Evolutionary conservation across 441 rosid genomes (phyloP).

Genomic region (Adansonia madagascariensis): DNA sequence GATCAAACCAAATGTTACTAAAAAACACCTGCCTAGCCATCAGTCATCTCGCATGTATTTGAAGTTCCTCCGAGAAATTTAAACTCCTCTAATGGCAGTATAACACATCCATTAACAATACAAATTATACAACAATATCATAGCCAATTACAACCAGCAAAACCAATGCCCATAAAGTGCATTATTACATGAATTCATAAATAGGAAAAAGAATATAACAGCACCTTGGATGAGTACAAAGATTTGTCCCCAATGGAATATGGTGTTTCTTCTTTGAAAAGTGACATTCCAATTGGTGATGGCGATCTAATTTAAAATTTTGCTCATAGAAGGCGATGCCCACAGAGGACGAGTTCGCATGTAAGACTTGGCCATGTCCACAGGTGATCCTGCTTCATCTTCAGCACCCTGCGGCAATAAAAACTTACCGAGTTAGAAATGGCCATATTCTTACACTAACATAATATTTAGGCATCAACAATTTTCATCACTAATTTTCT

Average conservation of each 20-base stretch:
- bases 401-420: constrained; percentile 47
- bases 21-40: neutral
- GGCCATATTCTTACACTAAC: neutral
- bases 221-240: constrained; percentile 59
- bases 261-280: constrained; percentile 54
- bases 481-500: neutral
- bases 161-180: neutral
- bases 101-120: neutral
- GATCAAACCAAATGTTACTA: neutral
- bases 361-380: constrained; percentile 78
- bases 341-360: constrained; percentile 74
- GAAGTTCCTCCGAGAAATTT: neutral
- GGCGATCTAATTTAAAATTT: constrained; percentile 44
- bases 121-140: no score
- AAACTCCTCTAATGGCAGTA: neutral
- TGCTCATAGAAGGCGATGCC: constrained; percentile 65
- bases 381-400: constrained; percentile 72
- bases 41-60: neutral
- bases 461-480: neutral
- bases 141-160: neutral
- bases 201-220: constrained; percentile 25
- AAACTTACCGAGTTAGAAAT: constrained; percentile 29
- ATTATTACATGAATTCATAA: neutral
- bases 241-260: constrained; percentile 41
- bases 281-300: constrained; percentile 46